phyloP scores from a whole-genome alignment of 805 yeast genomes.

The Candida caryicola region DNA sequence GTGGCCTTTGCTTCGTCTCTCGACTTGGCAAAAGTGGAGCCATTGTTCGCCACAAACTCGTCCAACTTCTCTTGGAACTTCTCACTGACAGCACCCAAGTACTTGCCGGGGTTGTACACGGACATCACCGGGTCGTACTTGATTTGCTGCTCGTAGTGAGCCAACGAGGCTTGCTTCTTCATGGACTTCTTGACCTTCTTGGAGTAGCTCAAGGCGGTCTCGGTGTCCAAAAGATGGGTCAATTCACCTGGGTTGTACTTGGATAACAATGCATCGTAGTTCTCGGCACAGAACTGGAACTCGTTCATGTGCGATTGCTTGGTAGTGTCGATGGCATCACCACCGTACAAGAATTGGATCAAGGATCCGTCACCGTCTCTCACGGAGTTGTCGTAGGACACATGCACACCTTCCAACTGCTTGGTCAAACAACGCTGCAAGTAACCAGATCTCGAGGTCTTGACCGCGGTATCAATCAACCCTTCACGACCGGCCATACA shows the following conservation, averaged over 20 bases:
- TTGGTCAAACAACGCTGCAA: slow-evolving; percentile 97
- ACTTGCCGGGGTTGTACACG: slow-evolving; percentile 81
- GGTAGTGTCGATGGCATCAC: slow-evolving; percentile 92
- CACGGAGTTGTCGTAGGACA: slow-evolving; percentile 90
- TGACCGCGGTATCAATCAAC: slow-evolving; percentile 98
- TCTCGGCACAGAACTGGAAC: slow-evolving; percentile 89
- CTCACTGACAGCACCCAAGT: slow-evolving; percentile 91
- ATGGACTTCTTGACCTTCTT: slow-evolving; percentile 76
- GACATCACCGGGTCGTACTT: slow-evolving; percentile 89
- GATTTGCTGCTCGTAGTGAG: slow-evolving; percentile 58
- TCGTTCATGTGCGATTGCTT: slow-evolving; percentile 92
- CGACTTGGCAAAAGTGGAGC: slow-evolving; percentile 51
- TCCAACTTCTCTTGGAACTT: slow-evolving; percentile 81
- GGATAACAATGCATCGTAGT: slow-evolving; percentile 79
- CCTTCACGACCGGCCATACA: slow-evolving; percentile 99
- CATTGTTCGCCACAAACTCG: slow-evolving; percentile 55
- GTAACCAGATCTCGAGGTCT: slow-evolving; percentile 97
- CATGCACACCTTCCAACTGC: slow-evolving; percentile 95
- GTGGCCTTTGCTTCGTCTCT: slow-evolving; percentile 47
- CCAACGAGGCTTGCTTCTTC: slow-evolving; percentile 59
- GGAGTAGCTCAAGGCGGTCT: slow-evolving; percentile 71
- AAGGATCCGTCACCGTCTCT: slow-evolving; percentile 94
- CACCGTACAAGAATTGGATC: slow-evolving; percentile 95
- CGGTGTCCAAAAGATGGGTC: slow-evolving; percentile 75
- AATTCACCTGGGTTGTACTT: slow-evolving; percentile 82